Evolutionary conservation across 2,329 filamentous ascomycete species (phyloP).

Genomic region (Myriosclerotinia duriaeana): DNA sequence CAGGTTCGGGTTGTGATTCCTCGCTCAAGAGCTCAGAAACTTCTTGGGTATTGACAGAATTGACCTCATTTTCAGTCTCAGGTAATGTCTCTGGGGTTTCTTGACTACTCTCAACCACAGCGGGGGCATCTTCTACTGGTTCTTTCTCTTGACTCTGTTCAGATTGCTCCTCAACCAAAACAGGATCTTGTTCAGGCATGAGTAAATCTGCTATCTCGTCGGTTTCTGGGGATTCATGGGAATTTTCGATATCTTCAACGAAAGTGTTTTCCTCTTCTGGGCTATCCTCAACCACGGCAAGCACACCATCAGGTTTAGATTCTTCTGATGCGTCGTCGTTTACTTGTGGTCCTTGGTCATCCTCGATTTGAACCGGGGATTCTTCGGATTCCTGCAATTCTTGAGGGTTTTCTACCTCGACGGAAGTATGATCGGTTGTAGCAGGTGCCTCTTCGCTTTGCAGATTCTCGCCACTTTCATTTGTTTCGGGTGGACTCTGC

Average conservation of each 20-base stretch:
- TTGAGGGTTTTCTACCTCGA: neutral
- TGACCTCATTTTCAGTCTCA: neutral
- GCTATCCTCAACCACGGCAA: neutral
- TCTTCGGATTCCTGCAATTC: neutral
- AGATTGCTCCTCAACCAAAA: too few species aligned
- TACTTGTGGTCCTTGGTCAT: neutral
- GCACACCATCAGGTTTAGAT: neutral
- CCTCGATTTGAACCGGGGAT: neutral
- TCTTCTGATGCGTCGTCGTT: neutral
- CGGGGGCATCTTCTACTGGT: neutral
- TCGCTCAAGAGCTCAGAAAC: neutral
- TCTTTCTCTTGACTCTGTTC: neutral
- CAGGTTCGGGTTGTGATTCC: neutral
- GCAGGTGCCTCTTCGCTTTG: neutral
- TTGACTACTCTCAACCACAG: neutral
- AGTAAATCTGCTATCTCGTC: slow-evolving; percentile 16
- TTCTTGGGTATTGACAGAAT: neutral
- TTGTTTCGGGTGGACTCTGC: neutral
- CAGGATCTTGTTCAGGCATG: slow-evolving; percentile 9
- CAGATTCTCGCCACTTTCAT: neutral
- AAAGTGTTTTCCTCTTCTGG: neutral
- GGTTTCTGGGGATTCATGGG: neutral
- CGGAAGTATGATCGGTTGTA: neutral
- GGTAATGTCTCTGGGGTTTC: neutral
- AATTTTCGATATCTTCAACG: neutral